These are phyloP conservation scores for Diaporthe batatas DNA, from an alignment of 2,329 filamentous ascomycete genomes.

Conservation along the genomic window DNA sequence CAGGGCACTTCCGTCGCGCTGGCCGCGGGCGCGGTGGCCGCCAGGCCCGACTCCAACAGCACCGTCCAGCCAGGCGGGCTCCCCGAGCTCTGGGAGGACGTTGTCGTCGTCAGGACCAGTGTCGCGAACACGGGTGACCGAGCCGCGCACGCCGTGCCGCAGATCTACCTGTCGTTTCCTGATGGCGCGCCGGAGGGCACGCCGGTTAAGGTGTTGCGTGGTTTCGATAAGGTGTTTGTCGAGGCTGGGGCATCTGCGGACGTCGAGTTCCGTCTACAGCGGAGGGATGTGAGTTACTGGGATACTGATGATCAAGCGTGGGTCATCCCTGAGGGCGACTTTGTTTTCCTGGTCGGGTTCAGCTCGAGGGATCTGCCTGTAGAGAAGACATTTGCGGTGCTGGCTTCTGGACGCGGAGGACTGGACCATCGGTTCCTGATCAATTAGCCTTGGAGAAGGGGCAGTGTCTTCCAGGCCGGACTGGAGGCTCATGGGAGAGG, in stretches of 20 bases:
- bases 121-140: conserved; percentile 6
- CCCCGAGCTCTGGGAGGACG: not conserved
- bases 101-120: not conserved
- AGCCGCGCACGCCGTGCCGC: conserved; percentile 12
- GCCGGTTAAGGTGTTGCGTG: conserved; percentile 18
- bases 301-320: not conserved
- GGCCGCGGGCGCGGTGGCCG: conserved; percentile 45
- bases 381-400: not conserved
- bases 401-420: not conserved
- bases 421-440: not conserved
- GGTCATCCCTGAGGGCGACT: not conserved
- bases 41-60: not conserved
- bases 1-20: conserved; percentile 47
- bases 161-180: conserved; percentile 30
- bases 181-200: conserved; percentile 3
- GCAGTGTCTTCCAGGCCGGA: no score
- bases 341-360: conserved; percentile 14
- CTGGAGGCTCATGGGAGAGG: not conserved
- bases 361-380: conserved; percentile 22
- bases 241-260: conserved; percentile 10
- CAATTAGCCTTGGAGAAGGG: not conserved
- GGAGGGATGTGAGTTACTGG: conserved; percentile 30
- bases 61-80: not conserved
- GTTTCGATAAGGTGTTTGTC: conserved; percentile 21
- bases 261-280: not conserved